Evolutionary conservation across 2,329 filamentous ascomycete genomes (phyloP), one percentile per base, ranked within the genome.

Genomic region (Colletotrichum gigasporum): DNA sequence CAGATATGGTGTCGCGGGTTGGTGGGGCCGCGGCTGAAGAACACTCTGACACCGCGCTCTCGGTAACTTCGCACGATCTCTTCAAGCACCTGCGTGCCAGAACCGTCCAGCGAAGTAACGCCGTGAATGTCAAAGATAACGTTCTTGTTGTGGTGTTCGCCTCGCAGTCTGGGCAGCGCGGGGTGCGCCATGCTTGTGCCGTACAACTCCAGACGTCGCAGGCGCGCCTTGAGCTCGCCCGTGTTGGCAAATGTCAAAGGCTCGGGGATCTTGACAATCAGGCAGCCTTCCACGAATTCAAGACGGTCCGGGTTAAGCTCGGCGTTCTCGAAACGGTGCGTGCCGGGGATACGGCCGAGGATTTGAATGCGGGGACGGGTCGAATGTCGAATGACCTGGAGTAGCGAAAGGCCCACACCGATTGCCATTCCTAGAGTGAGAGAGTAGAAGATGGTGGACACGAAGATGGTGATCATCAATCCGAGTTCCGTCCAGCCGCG

Each of bases 191-290:
- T 83, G 45, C 83, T 90, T 0, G 93, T 95, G n/a, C 96, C 96
- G 72, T 98, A 97, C 20, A 94, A 85, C 77, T 98, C 96, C 2
- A 99, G 83, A 6, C 96, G 84, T 5, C 91, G 85, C 10, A 99
- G 83, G 4, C 96, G 87, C 54, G 90, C 91, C 77, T 96, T 97
- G 44, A 99, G 82, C 70, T 96, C 92, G 47, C 94, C 96, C 0
- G 96, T 98, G 75, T 99, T 99, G 73, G 95, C 95, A 75, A 99
- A 99, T 0, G 95, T 98, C 52, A 99, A 82, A 0, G 96, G 96
- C 74, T 99, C 96, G 0, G 96, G 95, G 58, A 99, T 98, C 82
- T 98, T 98, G 71, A 98, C 93, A 65, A 99, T 97, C 9, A 99
- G 82, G 65, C 92, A 96, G 14, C 95, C 93, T 68, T 97, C 94